Conservation (phyloP, 2,329 filamentous ascomycete species). For the Ilyonectria mors-panacis region DNA sequence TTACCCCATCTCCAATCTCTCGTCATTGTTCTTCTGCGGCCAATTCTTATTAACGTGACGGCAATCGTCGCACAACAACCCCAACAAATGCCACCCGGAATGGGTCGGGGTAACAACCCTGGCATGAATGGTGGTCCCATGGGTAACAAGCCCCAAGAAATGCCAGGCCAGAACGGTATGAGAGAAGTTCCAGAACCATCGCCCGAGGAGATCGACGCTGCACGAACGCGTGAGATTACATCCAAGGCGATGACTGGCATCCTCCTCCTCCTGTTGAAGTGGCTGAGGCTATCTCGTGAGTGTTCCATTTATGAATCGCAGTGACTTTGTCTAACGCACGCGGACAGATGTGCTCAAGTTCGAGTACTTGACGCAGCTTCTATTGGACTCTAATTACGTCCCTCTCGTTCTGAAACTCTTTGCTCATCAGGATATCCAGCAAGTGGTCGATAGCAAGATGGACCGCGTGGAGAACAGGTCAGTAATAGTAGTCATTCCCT, state of each 20-base stretch:
- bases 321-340: background rate
- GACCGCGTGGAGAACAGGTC: constrained; percentile 88
- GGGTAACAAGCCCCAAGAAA: constrained; percentile 50
- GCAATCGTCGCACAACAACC: constrained; percentile 79
- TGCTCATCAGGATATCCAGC: constrained; percentile 93
- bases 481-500: constrained; percentile 36
- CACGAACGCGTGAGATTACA: constrained; percentile 87
- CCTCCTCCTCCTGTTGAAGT: constrained; percentile 90
- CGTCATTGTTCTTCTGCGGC: constrained; percentile 92
- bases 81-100: constrained; percentile 61
- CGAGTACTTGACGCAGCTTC: constrained; percentile 92
- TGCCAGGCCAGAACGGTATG: constrained; percentile 50
- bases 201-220: constrained; percentile 85
- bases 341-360: constrained; percentile 88
- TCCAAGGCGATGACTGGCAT: constrained; percentile 94
- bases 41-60: constrained; percentile 89
- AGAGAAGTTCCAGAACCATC: constrained; percentile 64
- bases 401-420: constrained; percentile 94
- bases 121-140: constrained; percentile 58
- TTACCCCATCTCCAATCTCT: constrained; percentile 92
- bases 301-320: constrained; percentile 11
- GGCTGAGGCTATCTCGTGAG: constrained; percentile 95
- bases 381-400: constrained; percentile 95
- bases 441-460: constrained; percentile 87
- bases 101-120: constrained; percentile 56